These are phyloP conservation scores for Sapria himalayana DNA, from an alignment of 345 rosid genomes.

Conservation along the genomic window DNA sequence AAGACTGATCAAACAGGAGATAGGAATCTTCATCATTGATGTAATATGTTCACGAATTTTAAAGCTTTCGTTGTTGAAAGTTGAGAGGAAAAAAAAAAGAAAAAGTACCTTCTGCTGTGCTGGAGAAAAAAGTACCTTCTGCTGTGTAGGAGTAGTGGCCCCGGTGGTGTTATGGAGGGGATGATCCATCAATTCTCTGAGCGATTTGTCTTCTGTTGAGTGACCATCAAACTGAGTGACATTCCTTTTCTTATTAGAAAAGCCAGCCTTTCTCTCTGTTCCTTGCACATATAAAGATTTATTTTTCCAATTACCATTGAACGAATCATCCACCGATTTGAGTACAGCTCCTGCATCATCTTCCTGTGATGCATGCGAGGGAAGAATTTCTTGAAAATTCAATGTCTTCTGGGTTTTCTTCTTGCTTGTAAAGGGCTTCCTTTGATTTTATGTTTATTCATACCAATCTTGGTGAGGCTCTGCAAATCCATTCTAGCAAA, in stretches of 20 bases:
- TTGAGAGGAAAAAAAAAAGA: too few relatives aligned
- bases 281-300: slow-evolving; percentile 19
- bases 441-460: slow-evolving; percentile 19
- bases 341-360: slow-evolving; percentile 12
- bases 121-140: too few relatives aligned
- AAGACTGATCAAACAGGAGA: not conserved
- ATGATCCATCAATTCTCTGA: slow-evolving; percentile 20
- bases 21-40: too few relatives aligned
- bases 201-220: slow-evolving; percentile 15
- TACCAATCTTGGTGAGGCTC: slow-evolving; percentile 14
- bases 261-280: slow-evolving; percentile 18
- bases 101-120: too few relatives aligned
- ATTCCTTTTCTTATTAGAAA: slow-evolving; percentile 32
- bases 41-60: too few relatives aligned
- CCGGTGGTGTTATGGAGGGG: slow-evolving; percentile 25
- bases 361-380: slow-evolving; percentile 16
- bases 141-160: too few relatives aligned
- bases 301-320: slow-evolving; percentile 16
- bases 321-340: slow-evolving; percentile 10
- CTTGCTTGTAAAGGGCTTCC: slow-evolving; percentile 19
- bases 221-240: slow-evolving; percentile 14
- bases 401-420: slow-evolving; percentile 27
- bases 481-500: slow-evolving; percentile 12
- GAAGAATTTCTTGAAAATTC: slow-evolving; percentile 15
- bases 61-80: too few relatives aligned